Base-by-base conservation (phyloP, 257 asterid species). In the Solanum sejunctum region DNA sequence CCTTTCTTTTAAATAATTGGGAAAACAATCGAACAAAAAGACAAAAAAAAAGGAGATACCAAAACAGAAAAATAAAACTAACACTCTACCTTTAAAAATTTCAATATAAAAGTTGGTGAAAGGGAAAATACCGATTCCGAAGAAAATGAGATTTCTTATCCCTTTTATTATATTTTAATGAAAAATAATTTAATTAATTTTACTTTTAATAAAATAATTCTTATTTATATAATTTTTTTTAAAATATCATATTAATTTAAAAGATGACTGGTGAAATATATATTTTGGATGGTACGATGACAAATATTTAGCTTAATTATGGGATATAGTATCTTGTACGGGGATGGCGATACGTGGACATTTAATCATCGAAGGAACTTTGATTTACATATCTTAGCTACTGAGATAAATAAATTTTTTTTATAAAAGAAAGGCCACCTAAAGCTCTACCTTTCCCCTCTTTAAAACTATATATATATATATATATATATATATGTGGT, bases 261-360 rank as follows among this genome's bases (percentile, higher is more conserved):
- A 36, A 36, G 0, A 0, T 36, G 6, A 3, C 0, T 0, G 39
- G 0, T 0, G 1, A 0, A 36, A 0, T 36, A 11, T 47, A 8
- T 9, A 9, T 1, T 9, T 9, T 12, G 12, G 12, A 6, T 3
- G 17, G 17, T 12, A 2, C 18, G 6, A 12, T 12, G 56, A 4
- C 0, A 6, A 18, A 6, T 54, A 54, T 54, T 54, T 54, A 55
- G n/a, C 9, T 15, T 15, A 16, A 55, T 55, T 55, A 15, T 55
- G 16, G 56, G 11, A 52, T 49, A 4, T 3, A 36, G 54, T 12
- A 3, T 4, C 58, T 5, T 55, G n/a, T 16, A 16, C 16, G n/a
- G 16, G 8, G n/a, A 55, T 55, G n/a, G 6, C 6, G 60, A 20
- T 54, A 55, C 17, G 60, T 55, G 60, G 32, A 20, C 39, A 26